Conservation (phyloP, 495 filamentous ascomycete genomes). For the Chaetomium fimeti region DNA sequence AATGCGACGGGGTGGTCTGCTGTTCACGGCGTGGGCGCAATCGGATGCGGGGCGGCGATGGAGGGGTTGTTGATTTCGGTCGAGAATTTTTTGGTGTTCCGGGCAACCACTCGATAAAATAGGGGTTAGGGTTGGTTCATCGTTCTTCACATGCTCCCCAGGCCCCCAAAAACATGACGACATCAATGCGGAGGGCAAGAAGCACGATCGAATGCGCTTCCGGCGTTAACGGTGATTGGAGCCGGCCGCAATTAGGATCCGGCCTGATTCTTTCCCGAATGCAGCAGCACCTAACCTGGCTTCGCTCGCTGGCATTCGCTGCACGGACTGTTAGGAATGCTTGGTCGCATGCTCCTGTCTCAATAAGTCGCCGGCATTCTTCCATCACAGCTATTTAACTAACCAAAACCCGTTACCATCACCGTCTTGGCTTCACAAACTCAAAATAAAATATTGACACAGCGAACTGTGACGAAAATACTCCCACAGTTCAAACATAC, state of each 20-base stretch:
- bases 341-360: neutral
- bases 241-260: neutral
- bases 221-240: no score
- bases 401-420: neutral
- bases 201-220: no score
- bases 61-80: constrained; percentile 9
- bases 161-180: constrained; percentile 6
- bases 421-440: neutral
- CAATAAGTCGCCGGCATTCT: neutral
- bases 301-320: constrained; percentile 1
- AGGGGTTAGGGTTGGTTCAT: constrained; percentile 10
- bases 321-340: neutral
- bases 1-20: neutral
- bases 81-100: constrained; percentile 19
- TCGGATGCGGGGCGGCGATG: neutral
- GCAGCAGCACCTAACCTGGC: neutral
- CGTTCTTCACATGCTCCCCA: neutral
- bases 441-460: no score
- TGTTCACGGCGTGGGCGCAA: neutral
- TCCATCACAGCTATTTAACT: neutral
- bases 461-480: neutral
- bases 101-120: neutral
- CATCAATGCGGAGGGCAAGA: neutral
- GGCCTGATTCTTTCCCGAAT: constrained; percentile 10
- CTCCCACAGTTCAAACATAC: neutral